Conservation (phyloP, 1,139 yeast genomes). For the Kodamaea alishanica region DNA sequence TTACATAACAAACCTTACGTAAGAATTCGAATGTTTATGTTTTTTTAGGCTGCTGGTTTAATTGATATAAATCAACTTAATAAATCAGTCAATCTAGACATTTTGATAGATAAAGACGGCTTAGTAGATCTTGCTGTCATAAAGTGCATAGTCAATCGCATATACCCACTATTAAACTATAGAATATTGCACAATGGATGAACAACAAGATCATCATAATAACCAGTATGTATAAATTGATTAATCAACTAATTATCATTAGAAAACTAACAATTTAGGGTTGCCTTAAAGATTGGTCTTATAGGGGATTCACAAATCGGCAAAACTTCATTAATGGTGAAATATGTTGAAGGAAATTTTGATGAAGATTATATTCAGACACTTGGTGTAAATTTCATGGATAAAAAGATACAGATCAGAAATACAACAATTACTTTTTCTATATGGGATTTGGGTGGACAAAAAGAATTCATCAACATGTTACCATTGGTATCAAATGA, state of each 20-base stretch:
- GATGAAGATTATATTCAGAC: constrained; percentile 94
- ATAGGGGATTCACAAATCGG: constrained; percentile 99
- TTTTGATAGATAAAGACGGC: too few species aligned
- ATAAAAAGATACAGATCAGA: constrained; percentile 79
- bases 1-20: too few species aligned
- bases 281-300: constrained; percentile 86
- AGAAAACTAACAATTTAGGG: constrained; percentile 27
- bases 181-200: constrained; percentile 12
- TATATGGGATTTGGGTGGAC: constrained; percentile 97
- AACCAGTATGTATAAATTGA: constrained; percentile 33
- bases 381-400: constrained; percentile 93
- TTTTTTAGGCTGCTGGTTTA: too few species aligned
- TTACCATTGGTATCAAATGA: constrained; percentile 89
- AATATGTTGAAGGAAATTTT: constrained; percentile 90
- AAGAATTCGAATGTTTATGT: too few species aligned
- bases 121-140: too few species aligned
- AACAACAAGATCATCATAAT: constrained; percentile 25
- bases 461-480: constrained; percentile 94
- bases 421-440: constrained; percentile 89
- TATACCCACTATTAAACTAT: too few species aligned
- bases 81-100: too few species aligned
- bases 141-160: too few species aligned
- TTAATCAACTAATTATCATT: too few species aligned
- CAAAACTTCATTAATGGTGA: constrained; percentile 93
- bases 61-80: too few species aligned